phyloP scores from a whole-genome alignment of 495 filamentous ascomycete genomes.

The Penicillium malachiteum region DNA sequence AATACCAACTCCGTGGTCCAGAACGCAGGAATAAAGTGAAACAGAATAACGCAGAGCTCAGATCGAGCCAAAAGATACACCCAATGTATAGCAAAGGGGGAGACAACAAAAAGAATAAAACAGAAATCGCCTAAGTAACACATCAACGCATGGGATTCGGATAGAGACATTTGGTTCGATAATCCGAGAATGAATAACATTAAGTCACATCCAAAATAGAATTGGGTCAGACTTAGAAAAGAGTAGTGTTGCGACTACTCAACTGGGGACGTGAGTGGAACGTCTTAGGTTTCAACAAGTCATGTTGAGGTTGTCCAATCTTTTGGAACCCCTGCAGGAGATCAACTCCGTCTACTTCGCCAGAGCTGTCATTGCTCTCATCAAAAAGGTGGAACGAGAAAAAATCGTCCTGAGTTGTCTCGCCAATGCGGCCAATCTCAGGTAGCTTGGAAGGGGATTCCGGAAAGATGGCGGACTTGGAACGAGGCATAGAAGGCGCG shows the following conservation, averaged over 20 bases:
- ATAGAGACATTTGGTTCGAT: background rate
- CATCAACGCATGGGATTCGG: background rate
- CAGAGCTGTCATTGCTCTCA: slow-evolving; percentile 49
- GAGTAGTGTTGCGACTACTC: slow-evolving; percentile 40
- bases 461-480: slow-evolving; percentile 46
- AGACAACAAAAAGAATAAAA: background rate
- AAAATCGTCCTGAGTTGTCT: slow-evolving; percentile 58
- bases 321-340: slow-evolving; percentile 87
- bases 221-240: slow-evolving; percentile 29
- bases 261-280: slow-evolving; percentile 38
- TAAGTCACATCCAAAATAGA: background rate
- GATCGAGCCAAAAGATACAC: background rate
- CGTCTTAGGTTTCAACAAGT: slow-evolving; percentile 26
- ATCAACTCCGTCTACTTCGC: slow-evolving; percentile 71
- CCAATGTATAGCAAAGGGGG: slow-evolving; percentile 1
- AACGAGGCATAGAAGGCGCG: slow-evolving; percentile 33
- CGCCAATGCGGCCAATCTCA: slow-evolving; percentile 56
- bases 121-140: background rate
- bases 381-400: slow-evolving; percentile 61
- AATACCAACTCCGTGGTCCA: slow-evolving; percentile 19
- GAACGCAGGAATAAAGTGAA: slow-evolving; percentile 18
- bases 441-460: slow-evolving; percentile 47
- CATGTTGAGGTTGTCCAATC: slow-evolving; percentile 62
- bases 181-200: background rate
- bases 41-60: slow-evolving; percentile 9